These are phyloP conservation scores for Pseudogymnoascus destructans DNA, from an alignment of 2,329 filamentous ascomycete species.

Conservation along the genomic window DNA sequence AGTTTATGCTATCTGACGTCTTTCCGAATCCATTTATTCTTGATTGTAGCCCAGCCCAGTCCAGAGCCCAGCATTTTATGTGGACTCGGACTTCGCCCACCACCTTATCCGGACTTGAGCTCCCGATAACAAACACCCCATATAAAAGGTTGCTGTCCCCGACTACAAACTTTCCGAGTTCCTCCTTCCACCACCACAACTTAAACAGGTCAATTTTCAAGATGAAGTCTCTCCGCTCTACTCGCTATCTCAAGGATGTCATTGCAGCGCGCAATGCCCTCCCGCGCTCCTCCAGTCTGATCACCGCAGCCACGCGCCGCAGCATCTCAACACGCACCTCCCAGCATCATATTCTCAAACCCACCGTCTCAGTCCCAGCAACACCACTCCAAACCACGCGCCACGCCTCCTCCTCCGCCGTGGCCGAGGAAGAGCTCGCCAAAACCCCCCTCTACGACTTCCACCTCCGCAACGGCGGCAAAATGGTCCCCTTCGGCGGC, in stretches of 20 bases:
- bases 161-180: neutral
- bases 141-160: conserved; percentile 6
- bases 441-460: conserved; percentile 69
- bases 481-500: conserved; percentile 94
- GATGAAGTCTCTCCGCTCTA: conserved; percentile 9
- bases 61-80: neutral
- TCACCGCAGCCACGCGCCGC: neutral
- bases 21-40: neutral
- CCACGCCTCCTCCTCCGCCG: conserved; percentile 16
- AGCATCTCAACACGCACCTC: conserved; percentile 11
- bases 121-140: conserved; percentile 8
- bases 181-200: neutral
- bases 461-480: conserved; percentile 65
- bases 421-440: conserved; percentile 29
- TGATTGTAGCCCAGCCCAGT: neutral
- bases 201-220: neutral
- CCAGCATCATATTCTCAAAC: conserved; percentile 8
- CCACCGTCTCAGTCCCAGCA: conserved; percentile 1
- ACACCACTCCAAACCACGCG: conserved; percentile 16
- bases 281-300: neutral
- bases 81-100: conserved; percentile 5
- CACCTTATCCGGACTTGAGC: conserved; percentile 9
- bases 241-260: neutral
- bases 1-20: neutral
- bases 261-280: conserved; percentile 2